These are phyloP conservation scores for Eucalyptus pauciflora DNA, from an alignment of 345 rosid species.

Conservation along the genomic window DNA sequence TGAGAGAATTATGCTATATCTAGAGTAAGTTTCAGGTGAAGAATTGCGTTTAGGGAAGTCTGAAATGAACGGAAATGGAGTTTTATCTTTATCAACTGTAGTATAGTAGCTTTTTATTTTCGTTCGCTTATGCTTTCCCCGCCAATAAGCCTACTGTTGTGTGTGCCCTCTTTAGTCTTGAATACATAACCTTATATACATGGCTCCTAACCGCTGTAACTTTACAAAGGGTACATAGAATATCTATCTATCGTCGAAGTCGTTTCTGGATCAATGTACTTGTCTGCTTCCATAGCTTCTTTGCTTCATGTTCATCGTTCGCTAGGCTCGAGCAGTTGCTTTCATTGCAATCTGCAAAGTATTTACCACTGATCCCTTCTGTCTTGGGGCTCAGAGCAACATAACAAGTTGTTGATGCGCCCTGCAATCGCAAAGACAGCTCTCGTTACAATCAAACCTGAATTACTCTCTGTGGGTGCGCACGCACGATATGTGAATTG, in stretches of 20 bases:
- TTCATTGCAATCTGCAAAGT: slow-evolving; percentile 88
- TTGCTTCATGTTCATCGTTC: slow-evolving; percentile 55
- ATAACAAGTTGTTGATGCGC: slow-evolving; percentile 93
- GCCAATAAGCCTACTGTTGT: background rate
- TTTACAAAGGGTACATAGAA: background rate
- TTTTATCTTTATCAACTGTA: background rate
- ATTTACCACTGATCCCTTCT: slow-evolving; percentile 55
- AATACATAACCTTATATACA: background rate
- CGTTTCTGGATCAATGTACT: slow-evolving; percentile 35
- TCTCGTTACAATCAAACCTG: background rate
- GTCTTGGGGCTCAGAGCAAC: slow-evolving; percentile 63
- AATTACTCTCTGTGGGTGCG: background rate
- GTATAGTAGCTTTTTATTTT: background rate
- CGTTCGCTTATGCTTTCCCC: background rate
- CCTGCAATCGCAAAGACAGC: slow-evolving; percentile 25
- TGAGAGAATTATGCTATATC: background rate
- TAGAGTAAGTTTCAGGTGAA: background rate
- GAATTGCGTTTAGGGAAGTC: background rate
- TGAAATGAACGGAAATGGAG: background rate
- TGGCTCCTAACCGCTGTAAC: background rate
- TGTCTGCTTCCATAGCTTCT: slow-evolving; percentile 48
- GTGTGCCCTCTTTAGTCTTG: background rate
- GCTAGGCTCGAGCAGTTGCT: slow-evolving; percentile 62
- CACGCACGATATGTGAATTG: background rate
- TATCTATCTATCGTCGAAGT: slow-evolving; percentile 1